Percentiles rank a stretch among this genome's conserved stretches.
phyloP scores from a whole-genome alignment of 108 stramenopile genomes.

The Phaeodactylum tricornutum region DNA sequence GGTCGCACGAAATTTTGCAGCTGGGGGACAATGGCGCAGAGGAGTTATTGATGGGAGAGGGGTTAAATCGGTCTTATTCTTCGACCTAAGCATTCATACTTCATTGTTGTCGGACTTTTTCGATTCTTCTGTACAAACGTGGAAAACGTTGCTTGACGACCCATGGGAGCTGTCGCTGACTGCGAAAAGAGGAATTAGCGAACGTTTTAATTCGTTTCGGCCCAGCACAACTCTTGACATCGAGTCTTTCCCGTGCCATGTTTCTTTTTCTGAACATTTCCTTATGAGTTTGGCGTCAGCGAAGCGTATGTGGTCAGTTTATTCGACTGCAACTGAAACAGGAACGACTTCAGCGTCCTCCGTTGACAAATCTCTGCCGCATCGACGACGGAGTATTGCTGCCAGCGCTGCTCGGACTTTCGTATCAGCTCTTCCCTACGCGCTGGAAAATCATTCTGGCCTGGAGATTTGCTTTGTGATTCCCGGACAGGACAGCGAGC shows the following conservation, averaged over 20 bases:
- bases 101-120: constrained; percentile 71
- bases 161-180: constrained; percentile 72
- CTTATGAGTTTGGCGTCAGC: constrained; percentile 65
- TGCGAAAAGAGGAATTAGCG: constrained; percentile 30
- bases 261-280: constrained; percentile 81
- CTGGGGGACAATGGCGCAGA: constrained; percentile 12
- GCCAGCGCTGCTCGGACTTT: constrained; percentile 61
- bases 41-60: constrained; percentile 7
- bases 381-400: constrained; percentile 33
- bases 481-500: constrained; percentile 10
- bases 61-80: no score
- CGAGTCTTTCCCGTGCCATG: constrained; percentile 58
- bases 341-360: background rate
- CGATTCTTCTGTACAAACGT: constrained; percentile 43
- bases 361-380: constrained; percentile 3
- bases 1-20: constrained; percentile 43
- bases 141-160: constrained; percentile 52
- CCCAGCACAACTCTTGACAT: constrained; percentile 61
- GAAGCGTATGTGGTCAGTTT: constrained; percentile 71
- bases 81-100: constrained; percentile 29
- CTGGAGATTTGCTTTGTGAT: constrained; percentile 37
- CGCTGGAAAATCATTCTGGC: constrained; percentile 70
- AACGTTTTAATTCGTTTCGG: constrained; percentile 33
- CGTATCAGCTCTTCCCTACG: constrained; percentile 64
- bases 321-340: constrained; percentile 22